These are phyloP conservation scores for Carpinus fangiana DNA, from an alignment of 306 rosid genomes.

Conservation along the genomic window DNA sequence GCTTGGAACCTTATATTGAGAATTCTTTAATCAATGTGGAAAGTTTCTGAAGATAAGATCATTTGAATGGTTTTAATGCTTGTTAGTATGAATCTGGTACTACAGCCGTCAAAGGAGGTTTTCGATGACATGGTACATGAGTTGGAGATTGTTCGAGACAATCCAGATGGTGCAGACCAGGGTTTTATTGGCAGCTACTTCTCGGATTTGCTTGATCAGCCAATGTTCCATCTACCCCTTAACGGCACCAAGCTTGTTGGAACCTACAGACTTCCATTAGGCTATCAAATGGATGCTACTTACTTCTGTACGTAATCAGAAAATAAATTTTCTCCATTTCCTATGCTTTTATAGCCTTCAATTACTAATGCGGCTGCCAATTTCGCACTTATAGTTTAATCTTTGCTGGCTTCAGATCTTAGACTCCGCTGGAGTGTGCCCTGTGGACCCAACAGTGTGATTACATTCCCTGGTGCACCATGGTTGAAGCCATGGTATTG, in stretches of 20 bases:
- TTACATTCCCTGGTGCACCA: slow-evolving; percentile 88
- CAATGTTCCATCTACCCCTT: slow-evolving; percentile 72
- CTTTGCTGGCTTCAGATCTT: slow-evolving; percentile 49
- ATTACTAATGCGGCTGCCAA: slow-evolving; percentile 5
- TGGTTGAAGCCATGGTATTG: slow-evolving; percentile 99
- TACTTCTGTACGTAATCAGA: slow-evolving; percentile 66
- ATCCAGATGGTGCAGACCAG: slow-evolving; percentile 98
- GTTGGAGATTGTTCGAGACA: slow-evolving; percentile 64
- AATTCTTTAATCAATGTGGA: not conserved
- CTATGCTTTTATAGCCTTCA: not conserved
- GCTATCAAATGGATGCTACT: slow-evolving; percentile 99
- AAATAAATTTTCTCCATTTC: not conserved
- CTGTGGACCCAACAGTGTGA: slow-evolving; percentile 97
- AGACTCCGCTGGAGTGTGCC: slow-evolving; percentile 90
- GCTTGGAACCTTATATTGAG: not conserved
- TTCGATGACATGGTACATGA: slow-evolving; percentile 81
- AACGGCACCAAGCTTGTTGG: slow-evolving; percentile 78
- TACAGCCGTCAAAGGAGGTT: slow-evolving; percentile 80
- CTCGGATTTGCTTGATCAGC: slow-evolving; percentile 81
- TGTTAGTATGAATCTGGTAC: slow-evolving; percentile 13
- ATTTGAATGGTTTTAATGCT: slow-evolving; percentile 5
- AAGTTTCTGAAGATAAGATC: not conserved
- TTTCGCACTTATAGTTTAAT: not conserved
- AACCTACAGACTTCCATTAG: slow-evolving; percentile 84
- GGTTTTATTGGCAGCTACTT: slow-evolving; percentile 89